Base-by-base conservation (phyloP, 495 filamentous ascomycete species). In the Neurospora tetrasperma region DNA sequence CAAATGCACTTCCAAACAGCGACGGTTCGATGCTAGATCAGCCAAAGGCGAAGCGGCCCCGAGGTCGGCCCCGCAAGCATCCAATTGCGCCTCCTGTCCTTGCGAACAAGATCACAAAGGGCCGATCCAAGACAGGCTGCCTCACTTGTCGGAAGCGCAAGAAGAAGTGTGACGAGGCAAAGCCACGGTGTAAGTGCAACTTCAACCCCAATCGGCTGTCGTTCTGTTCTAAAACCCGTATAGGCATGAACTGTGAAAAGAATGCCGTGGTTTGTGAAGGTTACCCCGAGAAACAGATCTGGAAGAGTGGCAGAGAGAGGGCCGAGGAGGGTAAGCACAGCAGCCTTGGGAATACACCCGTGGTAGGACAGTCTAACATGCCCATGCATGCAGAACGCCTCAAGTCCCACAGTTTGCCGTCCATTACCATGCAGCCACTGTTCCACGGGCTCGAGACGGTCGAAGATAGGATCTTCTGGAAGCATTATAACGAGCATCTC, bases 101-200 rank as follows among this genome's bases (percentile, higher is more conserved):
- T 14, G 78, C 80, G 40, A 88, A 85, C 80, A 96, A 96, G 75
- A 80, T 91, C 71, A 89, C 93, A 69, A 96, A 96, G 77, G 92
- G 92, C n/a, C 87, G 94, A 23, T 96, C 93, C 73, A 97, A 97
- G 84, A 97, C 94, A 4, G 94, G 94, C 1, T 97, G 94, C 82
- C 91, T 96, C 72, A 97, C 94, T 69, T 98, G 94, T 84, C 88
- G 94, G 72, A 91, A 91, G 77, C 86, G 94, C 41, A 97, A 97
- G 85, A 98, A 97, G 91, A 98, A 98, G 84, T 98, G 94, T 82
- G 94, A 97, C 79, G 94, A 98, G 84, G 89, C 90, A n/a, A 96
- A 94, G 77, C 94, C 94, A 71, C 84, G 88, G 77, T 97, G 93
- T 89, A 86, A 87, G 89, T 83, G 7, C 7, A 27, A 18, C 48